phyloP scores from a whole-genome alignment of 768 basidiomycete species.

The Porpolomopsis calyptriformis region DNA sequence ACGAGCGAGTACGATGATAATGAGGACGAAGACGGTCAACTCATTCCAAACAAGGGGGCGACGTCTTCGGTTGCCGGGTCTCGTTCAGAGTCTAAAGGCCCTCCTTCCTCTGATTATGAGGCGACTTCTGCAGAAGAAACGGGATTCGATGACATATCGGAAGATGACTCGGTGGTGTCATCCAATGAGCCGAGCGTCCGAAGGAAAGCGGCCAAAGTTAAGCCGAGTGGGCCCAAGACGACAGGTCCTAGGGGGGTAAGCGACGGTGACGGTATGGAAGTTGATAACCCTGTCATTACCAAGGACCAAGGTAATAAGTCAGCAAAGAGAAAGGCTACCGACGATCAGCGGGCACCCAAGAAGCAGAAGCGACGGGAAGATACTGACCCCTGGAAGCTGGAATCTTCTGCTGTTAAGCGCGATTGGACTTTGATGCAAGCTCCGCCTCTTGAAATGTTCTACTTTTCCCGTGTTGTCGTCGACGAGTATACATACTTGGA shows the following conservation, averaged over 20 bases:
- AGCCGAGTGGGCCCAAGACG: slow-evolving; percentile 10
- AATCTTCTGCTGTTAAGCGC: slow-evolving; percentile 43
- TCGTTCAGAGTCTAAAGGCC: slow-evolving; percentile 11
- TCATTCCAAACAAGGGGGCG: slow-evolving; percentile 11
- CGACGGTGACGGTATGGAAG: slow-evolving; percentile 41
- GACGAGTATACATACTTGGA: slow-evolving; percentile 93
- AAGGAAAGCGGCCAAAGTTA: slow-evolving; percentile 23
- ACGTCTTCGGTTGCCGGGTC: slow-evolving; percentile 13
- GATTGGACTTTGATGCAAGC: slow-evolving; percentile 75
- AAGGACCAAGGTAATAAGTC: slow-evolving; percentile 26
- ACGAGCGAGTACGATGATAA: slow-evolving; percentile 21
- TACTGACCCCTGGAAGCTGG: slow-evolving; percentile 68
- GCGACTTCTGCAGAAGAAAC: slow-evolving; percentile 27
- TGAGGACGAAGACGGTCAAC: slow-evolving; percentile 21
- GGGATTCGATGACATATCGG: slow-evolving; percentile 21
- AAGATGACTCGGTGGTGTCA: slow-evolving; percentile 18
- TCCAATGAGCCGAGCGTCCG: slow-evolving; percentile 24
- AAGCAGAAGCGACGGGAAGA: slow-evolving; percentile 52
- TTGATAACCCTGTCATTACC: slow-evolving; percentile 34
- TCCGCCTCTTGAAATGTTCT: slow-evolving; percentile 87
- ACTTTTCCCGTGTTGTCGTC: slow-evolving; percentile 79
- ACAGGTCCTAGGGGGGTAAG: slow-evolving; percentile 19
- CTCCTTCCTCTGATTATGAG: slow-evolving; percentile 27
- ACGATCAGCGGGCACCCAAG: slow-evolving; percentile 35
- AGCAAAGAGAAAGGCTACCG: slow-evolving; percentile 29